Conservation (phyloP, 2,329 filamentous ascomycete genomes). For the Colletotrichum sp. region DNA sequence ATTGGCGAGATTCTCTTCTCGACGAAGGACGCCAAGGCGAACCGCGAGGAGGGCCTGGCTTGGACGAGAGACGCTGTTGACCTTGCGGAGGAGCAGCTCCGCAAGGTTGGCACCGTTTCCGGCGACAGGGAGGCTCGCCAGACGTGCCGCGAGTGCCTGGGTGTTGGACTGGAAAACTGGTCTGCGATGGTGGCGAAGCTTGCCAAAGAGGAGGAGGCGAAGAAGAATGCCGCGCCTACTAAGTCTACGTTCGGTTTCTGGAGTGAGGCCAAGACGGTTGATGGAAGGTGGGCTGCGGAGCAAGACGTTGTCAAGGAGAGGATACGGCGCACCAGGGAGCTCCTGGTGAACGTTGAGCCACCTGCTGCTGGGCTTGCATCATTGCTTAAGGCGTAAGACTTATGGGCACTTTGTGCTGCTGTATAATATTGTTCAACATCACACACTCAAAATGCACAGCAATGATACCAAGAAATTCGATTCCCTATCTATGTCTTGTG, state of each 20-base stretch:
- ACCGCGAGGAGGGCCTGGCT: constrained; percentile 72
- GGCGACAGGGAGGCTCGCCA: constrained; percentile 33
- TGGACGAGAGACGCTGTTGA: constrained; percentile 93
- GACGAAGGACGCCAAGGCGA: constrained; percentile 49
- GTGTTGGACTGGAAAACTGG: constrained; percentile 82
- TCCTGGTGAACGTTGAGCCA: constrained; percentile 53
- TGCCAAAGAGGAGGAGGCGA: constrained; percentile 52
- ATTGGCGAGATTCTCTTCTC: constrained; percentile 93
- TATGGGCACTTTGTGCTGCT: background rate
- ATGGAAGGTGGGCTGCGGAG: constrained; percentile 59
- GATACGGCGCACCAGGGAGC: constrained; percentile 51
- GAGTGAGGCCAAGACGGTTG: constrained; percentile 36
- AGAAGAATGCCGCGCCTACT: constrained; percentile 29
- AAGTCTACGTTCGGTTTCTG: constrained; percentile 43
- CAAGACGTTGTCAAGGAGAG: constrained; percentile 58
- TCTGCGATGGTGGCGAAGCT: constrained; percentile 75
- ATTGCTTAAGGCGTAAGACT: constrained; percentile 43
- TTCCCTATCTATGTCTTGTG: background rate
- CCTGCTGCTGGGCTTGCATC: constrained; percentile 36
- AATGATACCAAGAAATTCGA: background rate
- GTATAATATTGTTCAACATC: background rate
- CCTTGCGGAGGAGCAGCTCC: constrained; percentile 72
- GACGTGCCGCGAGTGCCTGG: constrained; percentile 78
- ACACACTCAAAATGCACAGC: background rate
- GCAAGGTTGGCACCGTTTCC: constrained; percentile 35